Conservation (phyloP, 1,284 basidiomycete genomes). For the Rugosomyces carneus region DNA sequence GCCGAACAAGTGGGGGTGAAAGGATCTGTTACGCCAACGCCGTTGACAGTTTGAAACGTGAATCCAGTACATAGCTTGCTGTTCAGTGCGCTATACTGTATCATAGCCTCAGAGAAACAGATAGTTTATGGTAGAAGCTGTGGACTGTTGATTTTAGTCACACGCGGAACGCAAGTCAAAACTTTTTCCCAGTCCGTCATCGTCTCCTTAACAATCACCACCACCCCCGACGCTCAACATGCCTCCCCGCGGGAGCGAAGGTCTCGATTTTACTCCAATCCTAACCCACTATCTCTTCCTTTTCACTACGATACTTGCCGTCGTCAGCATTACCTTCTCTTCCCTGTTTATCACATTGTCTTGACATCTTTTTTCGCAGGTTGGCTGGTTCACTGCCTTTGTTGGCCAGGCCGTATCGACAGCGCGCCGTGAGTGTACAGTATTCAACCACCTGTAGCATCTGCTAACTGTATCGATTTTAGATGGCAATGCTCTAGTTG, state of each 20-base stretch:
- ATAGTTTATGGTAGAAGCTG: background rate
- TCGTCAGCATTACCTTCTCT: conserved; percentile 43
- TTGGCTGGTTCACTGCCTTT: conserved; percentile 92
- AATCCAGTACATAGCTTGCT: no score
- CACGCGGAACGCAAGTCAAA: conserved; percentile 10
- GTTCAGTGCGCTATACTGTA: no score
- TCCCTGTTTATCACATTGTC: conserved; percentile 7
- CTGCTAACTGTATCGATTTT: conserved; percentile 17
- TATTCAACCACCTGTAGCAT: conserved; percentile 3
- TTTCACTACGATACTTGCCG: conserved; percentile 75
- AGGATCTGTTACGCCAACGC: background rate
- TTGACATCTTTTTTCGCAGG: conserved; percentile 32
- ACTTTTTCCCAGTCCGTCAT: conserved; percentile 9
- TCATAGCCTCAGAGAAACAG: background rate
- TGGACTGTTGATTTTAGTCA: conserved; percentile 10
- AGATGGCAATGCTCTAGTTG: conserved; percentile 47
- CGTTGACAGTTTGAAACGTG: no score
- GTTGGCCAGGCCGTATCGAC: conserved; percentile 73
- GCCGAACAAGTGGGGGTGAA: background rate
- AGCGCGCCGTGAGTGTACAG: conserved; percentile 46
- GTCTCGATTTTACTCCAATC: conserved; percentile 79
- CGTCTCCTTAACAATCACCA: conserved; percentile 4
- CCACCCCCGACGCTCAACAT: conserved; percentile 21
- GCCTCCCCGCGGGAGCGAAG: conserved; percentile 49
- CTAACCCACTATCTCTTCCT: conserved; percentile 88